Base-by-base conservation (phyloP, 164 flowering plant species). In the Nymphaea colorata region DNA sequence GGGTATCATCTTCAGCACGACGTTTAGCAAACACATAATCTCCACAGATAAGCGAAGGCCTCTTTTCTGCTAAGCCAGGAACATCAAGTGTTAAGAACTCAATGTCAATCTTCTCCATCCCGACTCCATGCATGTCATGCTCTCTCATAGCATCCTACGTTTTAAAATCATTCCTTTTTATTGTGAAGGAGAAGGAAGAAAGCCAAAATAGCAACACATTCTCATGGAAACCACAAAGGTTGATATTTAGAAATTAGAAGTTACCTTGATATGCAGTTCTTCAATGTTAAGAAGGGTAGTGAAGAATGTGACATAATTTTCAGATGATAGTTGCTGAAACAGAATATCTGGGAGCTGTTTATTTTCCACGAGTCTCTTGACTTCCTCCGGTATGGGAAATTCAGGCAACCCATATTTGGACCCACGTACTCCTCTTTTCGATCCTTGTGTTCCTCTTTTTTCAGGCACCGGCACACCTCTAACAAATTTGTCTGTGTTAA, bases 51-150 rank as follows among this genome's bases (percentile, higher is more conserved):
- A 95, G 85, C 43, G 99, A 95, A 57, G 99, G 99, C 68, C 99
- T 86, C 75, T 75, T 87, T 77, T 92, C 99, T 61, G 99, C 99
- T 64, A 95, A 80, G 44, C 97, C 98, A 16, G 90, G 98, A 62
- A 95, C 97, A 75, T 80, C 87, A 43, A 95, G 94, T 53, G 89
- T 71, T 75, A 95, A 70, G 59, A 70, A 80, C 4, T 69, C 76
- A 45, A 57, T 1, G 15, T 88, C 85, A 67, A 61, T 83, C 67
- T 65, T 82, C 77, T 62, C 84, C 88, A 95, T 78, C 12, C 71
- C 69, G 41, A 85, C 88, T 67, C 43, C 10, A 71, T 87, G 91
- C 99, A 95, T 90, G 77, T 87, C 84, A 79, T 87, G 80, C 45
- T 64, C 59, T 64, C 86, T 81, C 91, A 92, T 92, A 53, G 87